Evolutionary conservation across 371 early-diverging fungal species (phyloP).

Genomic region (Lichtheimia hyalospora): DNA sequence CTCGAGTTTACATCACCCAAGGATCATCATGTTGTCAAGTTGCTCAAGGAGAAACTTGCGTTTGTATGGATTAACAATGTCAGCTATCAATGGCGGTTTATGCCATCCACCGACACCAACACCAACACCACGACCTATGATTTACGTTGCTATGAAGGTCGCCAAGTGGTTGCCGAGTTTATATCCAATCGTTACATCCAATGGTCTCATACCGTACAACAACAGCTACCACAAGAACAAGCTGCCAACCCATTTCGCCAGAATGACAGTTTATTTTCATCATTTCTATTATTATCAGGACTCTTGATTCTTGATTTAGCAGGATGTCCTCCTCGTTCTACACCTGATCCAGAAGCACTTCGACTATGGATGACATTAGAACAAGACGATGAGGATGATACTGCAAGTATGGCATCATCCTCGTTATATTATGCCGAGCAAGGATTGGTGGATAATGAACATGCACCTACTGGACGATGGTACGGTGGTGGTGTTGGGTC

Average conservation of each 20-base stretch:
- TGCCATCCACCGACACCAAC: slow-evolving; percentile 6
- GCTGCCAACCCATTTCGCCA: slow-evolving; percentile 8
- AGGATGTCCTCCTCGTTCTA: too few species aligned
- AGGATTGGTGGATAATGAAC: slow-evolving; percentile 22
- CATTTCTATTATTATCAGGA: slow-evolving; percentile 29
- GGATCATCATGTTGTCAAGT: slow-evolving; percentile 8
- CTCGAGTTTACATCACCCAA: slow-evolving; percentile 17
- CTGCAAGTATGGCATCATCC: slow-evolving; percentile 16
- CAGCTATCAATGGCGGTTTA: slow-evolving; percentile 18
- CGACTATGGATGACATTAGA: too few species aligned
- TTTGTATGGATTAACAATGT: slow-evolving; percentile 14
- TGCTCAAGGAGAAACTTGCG: slow-evolving; percentile 27
- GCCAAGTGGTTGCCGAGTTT: slow-evolving; percentile 12
- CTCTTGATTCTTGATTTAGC: slow-evolving; percentile 22
- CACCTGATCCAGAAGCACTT: too few species aligned
- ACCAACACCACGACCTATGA: slow-evolving; percentile 12
- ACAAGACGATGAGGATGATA: slow-evolving; percentile 20
- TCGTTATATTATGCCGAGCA: slow-evolving; percentile 28
- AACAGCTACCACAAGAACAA: neutral
- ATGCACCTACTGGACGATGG: slow-evolving; percentile 5
- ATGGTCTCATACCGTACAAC: slow-evolving; percentile 4
- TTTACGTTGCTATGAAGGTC: slow-evolving; percentile 10
- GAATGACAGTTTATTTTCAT: slow-evolving; percentile 6
- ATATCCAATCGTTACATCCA: slow-evolving; percentile 2
- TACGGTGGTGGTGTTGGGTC: slow-evolving; percentile 25